phyloP scores from a whole-genome alignment of 345 rosid species.

The Murraya paniculata region DNA sequence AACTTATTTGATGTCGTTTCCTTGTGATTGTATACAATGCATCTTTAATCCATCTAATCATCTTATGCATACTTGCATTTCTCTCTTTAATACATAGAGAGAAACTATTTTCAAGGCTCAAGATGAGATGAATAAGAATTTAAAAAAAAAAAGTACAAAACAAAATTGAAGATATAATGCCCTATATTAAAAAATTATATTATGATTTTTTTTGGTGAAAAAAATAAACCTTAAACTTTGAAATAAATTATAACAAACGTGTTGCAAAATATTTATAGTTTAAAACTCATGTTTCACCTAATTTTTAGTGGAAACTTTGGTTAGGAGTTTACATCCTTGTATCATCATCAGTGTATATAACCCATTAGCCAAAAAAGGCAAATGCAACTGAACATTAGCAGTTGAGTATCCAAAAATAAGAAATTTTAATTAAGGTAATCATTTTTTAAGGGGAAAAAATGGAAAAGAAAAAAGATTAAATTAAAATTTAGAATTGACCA shows the following conservation, averaged over 20 bases:
- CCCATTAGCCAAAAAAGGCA: too few species aligned
- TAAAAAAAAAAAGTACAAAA: not conserved
- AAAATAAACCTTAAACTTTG: too few species aligned
- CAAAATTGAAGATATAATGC: not conserved
- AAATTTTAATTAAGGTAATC: too few species aligned
- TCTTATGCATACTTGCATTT: not conserved
- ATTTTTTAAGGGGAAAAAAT: too few species aligned
- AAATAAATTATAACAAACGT: not conserved
- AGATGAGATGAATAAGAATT: not conserved
- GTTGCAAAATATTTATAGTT: not conserved
- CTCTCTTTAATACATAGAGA: not conserved
- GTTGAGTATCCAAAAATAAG: too few species aligned
- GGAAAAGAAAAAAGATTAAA: not conserved
- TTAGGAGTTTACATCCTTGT: too few species aligned
- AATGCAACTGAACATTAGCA: too few species aligned
- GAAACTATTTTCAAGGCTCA: not conserved
- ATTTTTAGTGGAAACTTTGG: not conserved
- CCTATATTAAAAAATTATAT: not conserved
- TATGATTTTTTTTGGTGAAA: too few species aligned
- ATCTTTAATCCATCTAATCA: not conserved
- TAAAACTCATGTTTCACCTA: too few species aligned
- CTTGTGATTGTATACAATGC: not conserved
- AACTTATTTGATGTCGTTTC: not conserved
- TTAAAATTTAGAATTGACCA: too few species aligned
- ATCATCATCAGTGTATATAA: too few species aligned